Conservation (phyloP, 768 basidiomycete genomes). For the Boletus rubropictus region DNA sequence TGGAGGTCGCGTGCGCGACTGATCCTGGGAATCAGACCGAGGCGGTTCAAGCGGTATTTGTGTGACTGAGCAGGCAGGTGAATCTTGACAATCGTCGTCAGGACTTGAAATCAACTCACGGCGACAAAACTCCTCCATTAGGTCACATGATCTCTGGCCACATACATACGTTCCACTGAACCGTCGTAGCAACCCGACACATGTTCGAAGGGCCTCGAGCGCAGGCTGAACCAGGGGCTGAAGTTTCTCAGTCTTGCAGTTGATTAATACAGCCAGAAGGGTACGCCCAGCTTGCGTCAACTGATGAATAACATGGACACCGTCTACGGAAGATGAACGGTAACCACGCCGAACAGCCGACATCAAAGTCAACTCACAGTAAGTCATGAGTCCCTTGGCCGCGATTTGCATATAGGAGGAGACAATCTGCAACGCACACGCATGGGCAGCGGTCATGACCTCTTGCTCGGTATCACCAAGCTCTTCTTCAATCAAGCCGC, state of each 20-base stretch:
- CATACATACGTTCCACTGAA: constrained; percentile 93
- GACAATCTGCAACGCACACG: constrained; percentile 76
- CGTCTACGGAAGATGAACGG: constrained; percentile 47
- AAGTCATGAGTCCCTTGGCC: constrained; percentile 88
- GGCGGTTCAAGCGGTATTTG: constrained; percentile 80
- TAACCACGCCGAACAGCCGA: constrained; percentile 4
- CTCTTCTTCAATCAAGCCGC: constrained; percentile 42
- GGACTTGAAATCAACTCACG: constrained; percentile 37
- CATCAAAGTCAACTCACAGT: constrained; percentile 54
- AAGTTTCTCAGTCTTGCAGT: constrained; percentile 76
- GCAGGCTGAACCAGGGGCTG: constrained; percentile 75
- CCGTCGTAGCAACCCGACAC: constrained; percentile 78
- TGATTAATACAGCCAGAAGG: constrained; percentile 78
- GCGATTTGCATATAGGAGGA: constrained; percentile 80
- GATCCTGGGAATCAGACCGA: constrained; percentile 44
- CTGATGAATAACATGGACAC: constrained; percentile 94
- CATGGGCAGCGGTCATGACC: constrained; percentile 71
- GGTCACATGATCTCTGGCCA: constrained; percentile 82
- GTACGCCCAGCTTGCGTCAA: constrained; percentile 91
- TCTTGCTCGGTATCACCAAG: constrained; percentile 68
- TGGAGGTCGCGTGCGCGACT: constrained; percentile 55
- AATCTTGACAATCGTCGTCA: constrained; percentile 4
- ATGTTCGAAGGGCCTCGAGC: constrained; percentile 80
- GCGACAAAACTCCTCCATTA: constrained; percentile 94
- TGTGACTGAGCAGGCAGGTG: constrained; percentile 47